Evolutionary conservation across 352 stramenopile species (phyloP), one percentile per base, ranked within the genome.

Genomic region (Thalassiosira oceanica): DNA sequence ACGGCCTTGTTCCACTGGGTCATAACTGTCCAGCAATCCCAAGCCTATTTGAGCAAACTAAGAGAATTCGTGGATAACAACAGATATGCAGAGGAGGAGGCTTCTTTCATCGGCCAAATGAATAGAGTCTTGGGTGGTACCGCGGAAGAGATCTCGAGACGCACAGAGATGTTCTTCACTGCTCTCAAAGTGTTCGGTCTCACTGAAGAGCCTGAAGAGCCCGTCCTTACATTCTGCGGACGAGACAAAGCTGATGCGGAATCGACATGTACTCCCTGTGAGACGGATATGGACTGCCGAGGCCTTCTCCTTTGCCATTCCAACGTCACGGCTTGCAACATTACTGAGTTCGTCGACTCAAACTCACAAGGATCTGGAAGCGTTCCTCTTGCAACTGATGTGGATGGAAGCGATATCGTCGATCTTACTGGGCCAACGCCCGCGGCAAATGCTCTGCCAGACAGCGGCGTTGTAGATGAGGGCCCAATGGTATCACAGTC

Each of bases 1-100:
- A 71, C 71, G 21, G 71, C 64, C 13, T 69, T 81, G 65, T 78
- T 78, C 45, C 60, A 77, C 36, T 81, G 71, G 71, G 54, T 62
- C 2, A 28, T 64, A 36, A 68, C 28, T 10, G 37, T 78, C 10
- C 71, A 81, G 54, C 44, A 61, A 18, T 65, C 35, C 37, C 36
- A 45, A 13, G 20, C 61, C 45, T 80, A 76, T 33, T 57, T 76
- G 16, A 43, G 10, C 1, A 50, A 26, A 29, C 52, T 80, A 8
- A 65, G 68, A 45, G 23, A 45, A 16, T 80, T 48, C 50, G 70
- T 80, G 0, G 43, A 76, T 41, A 28, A 10, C 26, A 64, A 64
- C 11, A 41, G 73, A 43, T 79, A 64, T 23, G 2, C 27, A n/a
- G n/a, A n/a, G 10, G 49, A 20, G 11, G 54, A 61, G 46, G 50